Percentiles rank a stretch among this genome's conserved stretches.
phyloP scores from a whole-genome alignment of 768 basidiomycete species.

The Pisolithus albus region DNA sequence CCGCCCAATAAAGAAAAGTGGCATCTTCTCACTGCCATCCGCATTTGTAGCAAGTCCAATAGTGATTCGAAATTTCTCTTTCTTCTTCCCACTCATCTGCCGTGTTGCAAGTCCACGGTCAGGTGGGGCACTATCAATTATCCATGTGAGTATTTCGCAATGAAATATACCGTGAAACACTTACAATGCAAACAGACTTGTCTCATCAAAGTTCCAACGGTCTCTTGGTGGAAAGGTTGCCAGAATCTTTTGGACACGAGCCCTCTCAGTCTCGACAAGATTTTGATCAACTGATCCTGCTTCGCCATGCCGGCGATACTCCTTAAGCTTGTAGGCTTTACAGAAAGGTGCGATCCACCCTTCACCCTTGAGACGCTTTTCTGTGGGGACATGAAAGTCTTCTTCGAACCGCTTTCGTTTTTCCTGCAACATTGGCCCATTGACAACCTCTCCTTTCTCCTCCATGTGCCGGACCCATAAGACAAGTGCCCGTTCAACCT shows the following conservation, averaged over 20 bases:
- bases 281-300: not conserved
- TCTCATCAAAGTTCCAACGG: no score
- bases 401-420: constrained; percentile 3
- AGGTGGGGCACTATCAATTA: no score
- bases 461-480: constrained; percentile 22
- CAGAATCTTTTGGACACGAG: no score
- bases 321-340: constrained; percentile 1
- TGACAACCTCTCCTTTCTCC: not conserved
- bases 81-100: not conserved
- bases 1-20: no score
- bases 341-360: constrained; percentile 5
- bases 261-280: no score
- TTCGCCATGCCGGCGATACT: constrained; percentile 1
- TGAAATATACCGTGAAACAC: no score
- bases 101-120: not conserved
- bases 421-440: constrained; percentile 4
- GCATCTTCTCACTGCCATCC: no score
- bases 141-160: no score
- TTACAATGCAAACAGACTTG: no score
- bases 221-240: no score
- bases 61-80: no score
- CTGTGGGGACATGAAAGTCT: not conserved
- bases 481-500: constrained; percentile 26
- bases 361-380: constrained; percentile 2
- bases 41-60: no score